Evolutionary conservation across 371 early-diverging fungal species (phyloP).

Genomic region (Polyrhizophydium stewartii): DNA sequence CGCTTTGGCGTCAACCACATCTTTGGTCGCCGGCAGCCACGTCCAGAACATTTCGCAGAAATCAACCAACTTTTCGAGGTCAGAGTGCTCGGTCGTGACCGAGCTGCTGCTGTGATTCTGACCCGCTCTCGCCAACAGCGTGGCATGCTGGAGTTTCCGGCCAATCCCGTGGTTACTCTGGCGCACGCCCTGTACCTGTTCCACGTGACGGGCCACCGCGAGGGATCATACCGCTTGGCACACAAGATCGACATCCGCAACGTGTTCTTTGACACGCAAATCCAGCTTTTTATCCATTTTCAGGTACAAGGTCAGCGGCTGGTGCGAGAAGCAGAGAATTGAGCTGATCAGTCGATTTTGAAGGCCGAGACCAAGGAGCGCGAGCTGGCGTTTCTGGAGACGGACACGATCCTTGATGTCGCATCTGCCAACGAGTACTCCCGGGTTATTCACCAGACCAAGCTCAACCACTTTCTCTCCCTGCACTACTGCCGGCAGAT

Average conservation of each 20-base stretch:
- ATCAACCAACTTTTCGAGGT: background rate
- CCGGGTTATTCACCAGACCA: background rate
- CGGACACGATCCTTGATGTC: background rate
- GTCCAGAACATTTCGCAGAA: background rate
- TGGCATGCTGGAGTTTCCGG: background rate
- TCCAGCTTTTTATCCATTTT: background rate
- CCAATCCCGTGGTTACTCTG: background rate
- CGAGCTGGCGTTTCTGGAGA: conserved; percentile 2
- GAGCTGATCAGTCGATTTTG: background rate
- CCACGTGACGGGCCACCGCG: background rate
- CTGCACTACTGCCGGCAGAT: background rate
- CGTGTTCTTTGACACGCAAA: background rate
- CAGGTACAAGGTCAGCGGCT: no score
- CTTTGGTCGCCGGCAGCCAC: background rate
- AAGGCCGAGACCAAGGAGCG: conserved; percentile 1
- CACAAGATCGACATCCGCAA: background rate
- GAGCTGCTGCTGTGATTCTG: no score
- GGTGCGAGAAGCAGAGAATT: no score
- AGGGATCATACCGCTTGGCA: background rate
- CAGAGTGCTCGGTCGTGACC: no score
- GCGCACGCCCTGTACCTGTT: background rate
- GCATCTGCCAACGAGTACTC: conserved; percentile 2
- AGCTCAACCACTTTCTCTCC: conserved; percentile 3
- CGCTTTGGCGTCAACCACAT: background rate
- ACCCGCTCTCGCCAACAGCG: background rate